Evolutionary conservation across 1,139 yeast genomes (phyloP).

Genomic region (Kodamaea anthophila): DNA sequence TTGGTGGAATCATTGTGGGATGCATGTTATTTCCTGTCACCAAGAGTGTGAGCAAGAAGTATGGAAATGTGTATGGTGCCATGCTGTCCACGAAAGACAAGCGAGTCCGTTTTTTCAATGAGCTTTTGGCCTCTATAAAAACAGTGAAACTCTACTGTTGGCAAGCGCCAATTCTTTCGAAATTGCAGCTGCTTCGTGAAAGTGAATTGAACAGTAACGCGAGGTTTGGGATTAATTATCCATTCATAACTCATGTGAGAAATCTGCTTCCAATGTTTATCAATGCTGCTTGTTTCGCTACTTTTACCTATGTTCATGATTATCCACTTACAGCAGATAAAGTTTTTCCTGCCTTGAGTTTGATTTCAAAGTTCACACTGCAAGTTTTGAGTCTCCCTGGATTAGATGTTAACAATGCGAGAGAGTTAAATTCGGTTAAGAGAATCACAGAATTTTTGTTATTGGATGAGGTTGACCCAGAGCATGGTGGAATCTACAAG

Average conservation of each 20-base stretch:
- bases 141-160: slow-evolving; percentile 37
- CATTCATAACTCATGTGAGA: slow-evolving; percentile 32
- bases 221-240: slow-evolving; percentile 26
- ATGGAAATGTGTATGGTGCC: neutral
- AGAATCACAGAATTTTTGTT: slow-evolving; percentile 28
- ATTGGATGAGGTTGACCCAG: slow-evolving; percentile 26
- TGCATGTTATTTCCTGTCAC: neutral
- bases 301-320: slow-evolving; percentile 20
- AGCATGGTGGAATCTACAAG: slow-evolving; percentile 12
- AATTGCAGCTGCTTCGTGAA: slow-evolving; percentile 29
- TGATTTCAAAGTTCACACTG: slow-evolving; percentile 30
- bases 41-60: neutral
- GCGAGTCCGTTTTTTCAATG: slow-evolving; percentile 33
- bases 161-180: slow-evolving; percentile 35
- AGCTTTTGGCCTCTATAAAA: slow-evolving; percentile 34
- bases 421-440: slow-evolving; percentile 26
- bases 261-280: slow-evolving; percentile 32
- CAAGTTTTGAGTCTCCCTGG: slow-evolving; percentile 32
- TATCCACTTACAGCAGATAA: slow-evolving; percentile 30
- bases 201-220: slow-evolving; percentile 26
- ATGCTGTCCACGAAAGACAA: slow-evolving; percentile 16
- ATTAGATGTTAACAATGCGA: slow-evolving; percentile 24
- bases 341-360: slow-evolving; percentile 35
- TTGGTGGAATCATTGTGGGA: neutral
- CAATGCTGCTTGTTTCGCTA: slow-evolving; percentile 28